phyloP scores from a whole-genome alignment of 1,139 yeast species.

The Tardiomyces depauwii region DNA sequence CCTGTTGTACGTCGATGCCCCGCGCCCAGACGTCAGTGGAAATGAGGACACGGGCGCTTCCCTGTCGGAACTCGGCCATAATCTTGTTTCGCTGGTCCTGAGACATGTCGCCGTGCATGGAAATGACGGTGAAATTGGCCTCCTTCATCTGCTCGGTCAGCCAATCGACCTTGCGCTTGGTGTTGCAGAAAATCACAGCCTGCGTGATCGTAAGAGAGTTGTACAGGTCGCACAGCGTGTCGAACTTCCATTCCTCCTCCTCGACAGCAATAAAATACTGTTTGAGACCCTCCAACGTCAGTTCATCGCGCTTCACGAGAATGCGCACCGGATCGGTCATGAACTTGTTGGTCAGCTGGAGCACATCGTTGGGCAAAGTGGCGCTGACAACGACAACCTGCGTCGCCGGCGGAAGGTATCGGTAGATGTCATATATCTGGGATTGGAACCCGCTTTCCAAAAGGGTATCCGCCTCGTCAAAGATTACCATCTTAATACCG shows the following conservation, averaged over 20 bases:
- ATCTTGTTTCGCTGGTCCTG: slow-evolving; percentile 84
- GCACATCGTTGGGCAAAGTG: slow-evolving; percentile 74
- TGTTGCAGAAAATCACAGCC: slow-evolving; percentile 92
- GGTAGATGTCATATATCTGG: slow-evolving; percentile 82
- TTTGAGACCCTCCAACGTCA: slow-evolving; percentile 79
- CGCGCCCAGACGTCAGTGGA: slow-evolving; percentile 98
- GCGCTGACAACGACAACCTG: slow-evolving; percentile 96
- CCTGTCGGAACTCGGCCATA: slow-evolving; percentile 61
- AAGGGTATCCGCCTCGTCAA: slow-evolving; percentile 94
- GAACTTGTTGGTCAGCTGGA: slow-evolving; percentile 77
- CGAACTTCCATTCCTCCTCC: slow-evolving; percentile 92
- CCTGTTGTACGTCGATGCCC: slow-evolving; percentile 96
- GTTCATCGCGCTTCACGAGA: slow-evolving; percentile 80
- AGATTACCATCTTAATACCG: slow-evolving; percentile 65
- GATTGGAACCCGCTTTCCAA: slow-evolving; percentile 86
- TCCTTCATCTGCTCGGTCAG: slow-evolving; percentile 63
- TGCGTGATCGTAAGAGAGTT: slow-evolving; percentile 93
- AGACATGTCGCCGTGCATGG: slow-evolving; percentile 97
- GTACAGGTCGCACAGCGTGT: slow-evolving; percentile 83
- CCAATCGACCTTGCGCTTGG: slow-evolving; percentile 89
- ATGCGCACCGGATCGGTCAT: slow-evolving; percentile 88
- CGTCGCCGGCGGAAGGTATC: slow-evolving; percentile 62
- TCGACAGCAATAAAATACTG: slow-evolving; percentile 83
- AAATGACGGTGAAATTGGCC: slow-evolving; percentile 77
- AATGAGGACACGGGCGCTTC: slow-evolving; percentile 63